A percentile compares a stretch with the other conserved stretches of the same genome.
These are phyloP conservation scores for Plantago lanceolata DNA, from an alignment of 305 asterid species.

Conservation along the genomic window DNA sequence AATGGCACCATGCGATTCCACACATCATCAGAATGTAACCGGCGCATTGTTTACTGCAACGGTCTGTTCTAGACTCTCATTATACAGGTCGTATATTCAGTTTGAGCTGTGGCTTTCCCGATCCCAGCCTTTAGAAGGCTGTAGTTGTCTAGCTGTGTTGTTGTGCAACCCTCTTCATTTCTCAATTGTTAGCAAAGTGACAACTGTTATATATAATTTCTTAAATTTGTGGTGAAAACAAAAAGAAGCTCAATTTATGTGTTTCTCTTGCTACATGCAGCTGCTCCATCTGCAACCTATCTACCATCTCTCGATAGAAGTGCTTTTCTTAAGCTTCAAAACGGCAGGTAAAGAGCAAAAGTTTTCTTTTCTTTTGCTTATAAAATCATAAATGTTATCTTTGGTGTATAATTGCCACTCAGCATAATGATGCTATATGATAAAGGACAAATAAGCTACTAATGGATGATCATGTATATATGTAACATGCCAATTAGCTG, in stretches of 20 bases:
- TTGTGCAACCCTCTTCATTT: conserved; percentile 21
- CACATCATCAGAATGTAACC: conserved; percentile 62
- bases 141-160: conserved; percentile 30
- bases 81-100: conserved; percentile 69
- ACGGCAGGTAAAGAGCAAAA: conserved; percentile 64
- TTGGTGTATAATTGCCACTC: conserved; percentile 3
- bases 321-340: conserved; percentile 94
- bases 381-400: conserved; percentile 10
- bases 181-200: neutral
- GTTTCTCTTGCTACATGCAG: conserved; percentile 48
- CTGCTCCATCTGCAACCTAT: conserved; percentile 51
- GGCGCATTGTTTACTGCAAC: conserved; percentile 76
- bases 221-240: conserved; percentile 17
- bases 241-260: conserved; percentile 23
- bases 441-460: conserved; percentile 4
- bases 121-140: conserved; percentile 35
- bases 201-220: conserved; percentile 4
- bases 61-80: conserved; percentile 97
- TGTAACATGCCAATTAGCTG: neutral
- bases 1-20: conserved; percentile 63
- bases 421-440: neutral
- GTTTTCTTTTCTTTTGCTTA: neutral
- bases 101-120: conserved; percentile 38
- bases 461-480: too few species aligned
- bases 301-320: conserved; percentile 52